Base-by-base conservation (phyloP, 805 yeast genomes). In the Saturnispora quitensis region DNA sequence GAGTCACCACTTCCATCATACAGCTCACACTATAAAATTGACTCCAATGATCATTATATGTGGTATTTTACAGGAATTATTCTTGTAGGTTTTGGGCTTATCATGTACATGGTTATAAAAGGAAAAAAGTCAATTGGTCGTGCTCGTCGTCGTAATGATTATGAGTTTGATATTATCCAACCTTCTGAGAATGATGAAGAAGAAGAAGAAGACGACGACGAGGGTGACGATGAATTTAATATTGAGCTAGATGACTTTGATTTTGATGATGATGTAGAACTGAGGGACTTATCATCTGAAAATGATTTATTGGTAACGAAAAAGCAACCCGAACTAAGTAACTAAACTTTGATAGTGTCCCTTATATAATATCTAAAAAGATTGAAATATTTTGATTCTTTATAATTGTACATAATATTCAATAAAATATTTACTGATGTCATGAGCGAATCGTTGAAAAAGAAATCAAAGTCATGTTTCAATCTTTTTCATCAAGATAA, bases 161-260 rank as follows among this genome's bases (percentile, higher is more conserved):
- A 78, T 60, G 93, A 86, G 62, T 83, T 86, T 61, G 95, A 86
- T 62, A 80, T 85, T 45, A 86, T 86, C 44, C 84, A 82, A 18
- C 84, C 85, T 7, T 43, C 61, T 24, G 65, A 58, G 24, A 61
- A 61, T 42, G 56, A 55, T 17, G 52, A 45, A 18, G 48, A 69
- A 45, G 55, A 55, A n/a, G 53, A 45, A 22, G 48, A 47, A 22
- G 51, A 53, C 43, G 53, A 47, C 22, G 51, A 53, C 43, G 53
- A 55, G 13, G 54, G 48, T 10, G 40, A 38, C 25, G 52, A 51
- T 33, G 36, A 43, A 20, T 49, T 44, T 35, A 43, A 43, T 28
- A 36, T 33, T 45, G 53, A 47, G 10, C 25, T 43, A 38, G 40
- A 40, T 43, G 47, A 50, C 36, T 53, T 51, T 43, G 47, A 53